phyloP scores from a whole-genome alignment of 306 rosid genomes.

The Ziziphus jujuba region DNA sequence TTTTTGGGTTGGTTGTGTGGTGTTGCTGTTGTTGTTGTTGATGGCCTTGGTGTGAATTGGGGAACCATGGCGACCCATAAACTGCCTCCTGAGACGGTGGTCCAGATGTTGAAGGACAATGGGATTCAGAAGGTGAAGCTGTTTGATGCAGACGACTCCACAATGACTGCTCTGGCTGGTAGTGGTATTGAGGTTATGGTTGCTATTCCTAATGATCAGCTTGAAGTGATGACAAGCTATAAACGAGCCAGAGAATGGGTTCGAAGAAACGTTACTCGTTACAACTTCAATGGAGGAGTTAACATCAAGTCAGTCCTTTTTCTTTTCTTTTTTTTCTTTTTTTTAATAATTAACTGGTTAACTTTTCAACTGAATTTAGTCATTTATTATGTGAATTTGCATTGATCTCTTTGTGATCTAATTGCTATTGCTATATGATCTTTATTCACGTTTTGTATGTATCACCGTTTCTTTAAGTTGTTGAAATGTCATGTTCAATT shows the following conservation, averaged over 20 bases:
- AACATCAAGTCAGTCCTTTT: slow-evolving; percentile 62
- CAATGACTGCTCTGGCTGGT: slow-evolving; percentile 85
- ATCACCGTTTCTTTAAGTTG: too few relatives aligned
- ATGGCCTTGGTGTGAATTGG: slow-evolving; percentile 95
- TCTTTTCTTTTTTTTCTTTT: not conserved
- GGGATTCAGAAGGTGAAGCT: slow-evolving; percentile 91
- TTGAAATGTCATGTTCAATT: too few relatives aligned
- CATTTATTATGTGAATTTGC: not conserved
- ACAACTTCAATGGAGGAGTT: slow-evolving; percentile 80
- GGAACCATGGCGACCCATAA: slow-evolving; percentile 83
- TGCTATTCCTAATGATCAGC: slow-evolving; percentile 92
- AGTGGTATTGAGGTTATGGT: slow-evolving; percentile 85
- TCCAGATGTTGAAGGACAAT: slow-evolving; percentile 79
- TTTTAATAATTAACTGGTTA: too few relatives aligned
- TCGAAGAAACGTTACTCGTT: slow-evolving; percentile 64
- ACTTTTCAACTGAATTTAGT: not conserved
- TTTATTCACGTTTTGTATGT: too few relatives aligned
- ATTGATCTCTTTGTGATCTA: not conserved
- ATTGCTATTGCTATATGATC: not conserved
- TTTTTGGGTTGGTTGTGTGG: slow-evolving; percentile 25
- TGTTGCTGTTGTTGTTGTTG: slow-evolving; percentile 29
- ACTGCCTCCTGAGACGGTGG: slow-evolving; percentile 73
- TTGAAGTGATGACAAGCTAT: slow-evolving; percentile 55
- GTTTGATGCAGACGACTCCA: slow-evolving; percentile 70
- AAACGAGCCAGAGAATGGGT: slow-evolving; percentile 80